Evolutionary conservation across 768 basidiomycete species (phyloP), one percentile per base, ranked within the genome.

Genomic region (Mycena alexandri): DNA sequence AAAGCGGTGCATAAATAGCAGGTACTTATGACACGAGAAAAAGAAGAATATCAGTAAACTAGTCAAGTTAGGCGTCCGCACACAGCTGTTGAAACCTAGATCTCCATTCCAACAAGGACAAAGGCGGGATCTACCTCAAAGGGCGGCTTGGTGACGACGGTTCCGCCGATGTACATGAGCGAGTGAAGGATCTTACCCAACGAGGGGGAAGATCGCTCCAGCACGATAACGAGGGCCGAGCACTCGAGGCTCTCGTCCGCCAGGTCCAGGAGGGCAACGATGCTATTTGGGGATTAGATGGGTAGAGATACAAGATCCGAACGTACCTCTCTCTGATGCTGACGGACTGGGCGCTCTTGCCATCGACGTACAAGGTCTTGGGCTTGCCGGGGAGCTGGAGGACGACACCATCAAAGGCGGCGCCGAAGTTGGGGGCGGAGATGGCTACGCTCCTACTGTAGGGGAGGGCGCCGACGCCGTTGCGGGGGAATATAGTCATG

Each of bases 131-230:
- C 87, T 63, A 91, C 88, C 73, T 88, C 83, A 83, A 92, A 93
- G 25, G 87, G 88, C 61, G 93, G 92, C 75, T 89, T 90, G 60
- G 93, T 93, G 57, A 96, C 90, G 59, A 96, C 91, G 55, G 86
- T 87, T 61, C 93, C 95, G 69, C 94, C 94, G 58, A 96, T 93
- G 79, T 96, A 96, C 93, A 96, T 93, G 69, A 96, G 85, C 55
- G 95, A 92, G 75, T 96, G 95, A 42, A 96, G 82, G 63, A 95
- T 82, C 73, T 89, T 87, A 71, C 90, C 87, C 61, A 96, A 84
- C 61, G 85, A 86, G 19, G 88, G 86, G 46, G 89, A 91, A 0
- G 89, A 84, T 72, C 91, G 87, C 77, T 94, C 92, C 61, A 96
- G 82, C 42, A 86, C 91, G 70, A 96, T 94, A 67, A 95, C 86